Evolutionary conservation across 2,329 filamentous ascomycete genomes (phyloP).

Genomic region (Exophiala viscosa): DNA sequence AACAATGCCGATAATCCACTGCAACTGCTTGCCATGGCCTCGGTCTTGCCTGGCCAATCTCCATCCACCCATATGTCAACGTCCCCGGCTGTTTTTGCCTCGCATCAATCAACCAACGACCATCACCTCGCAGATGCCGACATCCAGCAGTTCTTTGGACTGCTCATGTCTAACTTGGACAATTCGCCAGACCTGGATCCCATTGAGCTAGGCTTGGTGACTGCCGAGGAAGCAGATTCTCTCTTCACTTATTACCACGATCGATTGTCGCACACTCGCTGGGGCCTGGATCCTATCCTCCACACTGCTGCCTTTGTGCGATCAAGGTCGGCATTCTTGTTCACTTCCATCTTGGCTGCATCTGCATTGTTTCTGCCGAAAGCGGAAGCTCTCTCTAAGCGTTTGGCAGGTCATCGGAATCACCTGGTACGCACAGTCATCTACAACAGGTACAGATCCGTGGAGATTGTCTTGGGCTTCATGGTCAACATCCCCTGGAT

Average conservation of each 20-base stretch:
- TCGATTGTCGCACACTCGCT: constrained; percentile 67
- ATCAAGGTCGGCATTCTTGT: constrained; percentile 64
- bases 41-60: constrained; percentile 38
- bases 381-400: constrained; percentile 60
- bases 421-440: constrained; percentile 61
- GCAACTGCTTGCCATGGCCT: constrained; percentile 68
- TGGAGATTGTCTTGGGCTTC: constrained; percentile 70
- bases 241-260: constrained; percentile 64
- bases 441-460: constrained; percentile 60
- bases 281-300: constrained; percentile 66
- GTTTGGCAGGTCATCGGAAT: constrained; percentile 62
- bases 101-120: constrained; percentile 28
- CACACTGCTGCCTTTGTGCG: constrained; percentile 65
- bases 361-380: constrained; percentile 65
- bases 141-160: constrained; percentile 64
- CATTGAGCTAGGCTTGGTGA: constrained; percentile 66
- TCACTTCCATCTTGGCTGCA: constrained; percentile 67
- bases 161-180: constrained; percentile 61
- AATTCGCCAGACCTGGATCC: constrained; percentile 63
- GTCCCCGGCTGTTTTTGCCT: constrained; percentile 45
- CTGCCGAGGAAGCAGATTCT: constrained; percentile 59
- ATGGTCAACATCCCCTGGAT: constrained; percentile 77
- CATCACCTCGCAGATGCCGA: constrained; percentile 41
- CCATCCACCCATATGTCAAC: constrained; percentile 44
- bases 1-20: constrained; percentile 74